Percentiles rank a stretch among this genome's conserved stretches.
Conservation (phyloP, 2,329 filamentous ascomycete genomes). For the Incumbomyces lentus region DNA sequence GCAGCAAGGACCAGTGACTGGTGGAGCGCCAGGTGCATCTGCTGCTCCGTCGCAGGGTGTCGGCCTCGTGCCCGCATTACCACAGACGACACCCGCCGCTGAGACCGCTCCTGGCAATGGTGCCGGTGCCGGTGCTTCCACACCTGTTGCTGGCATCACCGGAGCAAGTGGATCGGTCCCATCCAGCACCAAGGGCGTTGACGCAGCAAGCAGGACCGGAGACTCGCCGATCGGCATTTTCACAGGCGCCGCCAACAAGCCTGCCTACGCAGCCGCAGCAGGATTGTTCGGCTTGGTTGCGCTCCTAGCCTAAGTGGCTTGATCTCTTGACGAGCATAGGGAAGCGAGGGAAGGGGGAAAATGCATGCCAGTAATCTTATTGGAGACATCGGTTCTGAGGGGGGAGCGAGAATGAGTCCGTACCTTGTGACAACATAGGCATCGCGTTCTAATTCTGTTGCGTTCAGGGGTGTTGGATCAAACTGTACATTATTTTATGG, state of each 20-base stretch:
- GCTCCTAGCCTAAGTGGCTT: conserved; percentile 11
- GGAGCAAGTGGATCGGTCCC: not conserved
- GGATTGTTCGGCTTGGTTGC: conserved; percentile 14
- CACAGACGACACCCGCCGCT: conserved; percentile 1
- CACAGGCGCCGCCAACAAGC: conserved; percentile 24
- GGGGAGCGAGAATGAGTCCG: too few relatives aligned
- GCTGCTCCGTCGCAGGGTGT: conserved; percentile 1
- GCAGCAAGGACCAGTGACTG: conserved; percentile 14
- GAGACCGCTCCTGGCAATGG: not conserved
- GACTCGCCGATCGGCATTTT: conserved; percentile 22
- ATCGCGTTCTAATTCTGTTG: too few relatives aligned
- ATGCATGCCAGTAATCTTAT: too few relatives aligned
- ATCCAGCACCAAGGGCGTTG: not conserved
- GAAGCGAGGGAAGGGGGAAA: too few relatives aligned
- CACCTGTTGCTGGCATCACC: not conserved
- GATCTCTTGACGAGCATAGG: too few relatives aligned
- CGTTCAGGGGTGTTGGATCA: too few relatives aligned
- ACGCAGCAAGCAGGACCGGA: not conserved
- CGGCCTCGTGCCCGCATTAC: conserved; percentile 14
- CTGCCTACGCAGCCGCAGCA: conserved; percentile 19
- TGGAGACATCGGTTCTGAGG: too few relatives aligned
- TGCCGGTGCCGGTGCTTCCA: not conserved
- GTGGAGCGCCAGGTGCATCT: not conserved
- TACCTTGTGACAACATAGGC: too few relatives aligned
- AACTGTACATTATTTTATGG: too few relatives aligned